Evolutionary conservation across 2,329 filamentous ascomycete species (phyloP).

Genomic region (Cladosporium sp.): DNA sequence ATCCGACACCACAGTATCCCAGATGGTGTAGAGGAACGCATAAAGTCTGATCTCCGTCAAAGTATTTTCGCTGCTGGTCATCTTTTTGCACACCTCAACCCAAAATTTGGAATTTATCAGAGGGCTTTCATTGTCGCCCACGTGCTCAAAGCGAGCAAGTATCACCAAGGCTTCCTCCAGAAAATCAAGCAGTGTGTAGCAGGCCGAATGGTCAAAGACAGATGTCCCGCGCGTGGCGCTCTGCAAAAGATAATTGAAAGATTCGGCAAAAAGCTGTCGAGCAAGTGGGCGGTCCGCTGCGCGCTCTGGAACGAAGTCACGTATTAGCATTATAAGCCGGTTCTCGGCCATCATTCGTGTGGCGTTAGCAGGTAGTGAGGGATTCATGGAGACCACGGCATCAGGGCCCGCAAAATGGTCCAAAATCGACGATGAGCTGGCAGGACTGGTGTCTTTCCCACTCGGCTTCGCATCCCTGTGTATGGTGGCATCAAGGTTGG

Average conservation of each 20-base stretch:
- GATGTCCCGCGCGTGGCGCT: constrained; percentile 71
- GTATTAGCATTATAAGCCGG: constrained; percentile 73
- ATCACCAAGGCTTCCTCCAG: constrained; percentile 75
- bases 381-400: constrained; percentile 58
- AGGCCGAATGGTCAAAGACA: constrained; percentile 75
- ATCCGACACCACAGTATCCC: constrained; percentile 67
- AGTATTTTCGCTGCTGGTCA: constrained; percentile 79
- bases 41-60: constrained; percentile 85
- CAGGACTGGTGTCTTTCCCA: constrained; percentile 26
- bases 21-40: constrained; percentile 74
- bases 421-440: constrained; percentile 53
- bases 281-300: constrained; percentile 50
- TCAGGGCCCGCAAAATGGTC: constrained; percentile 65
- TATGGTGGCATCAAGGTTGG: constrained; percentile 78
- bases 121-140: constrained; percentile 35
- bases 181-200: constrained; percentile 88
- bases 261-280: constrained; percentile 69
- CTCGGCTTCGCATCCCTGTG: constrained; percentile 54
- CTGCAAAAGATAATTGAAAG: constrained; percentile 70
- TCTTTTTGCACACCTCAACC: constrained; percentile 73
- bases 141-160: constrained; percentile 57
- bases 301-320: constrained; percentile 69
- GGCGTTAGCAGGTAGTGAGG: constrained; percentile 64
- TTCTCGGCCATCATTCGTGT: constrained; percentile 85
- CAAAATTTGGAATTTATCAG: constrained; percentile 79